Percentiles rank a stretch among this genome's conserved stretches.
Evolutionary conservation across 2,329 filamentous ascomycete genomes (phyloP).

Genomic region (Claviceps pazoutovae): DNA sequence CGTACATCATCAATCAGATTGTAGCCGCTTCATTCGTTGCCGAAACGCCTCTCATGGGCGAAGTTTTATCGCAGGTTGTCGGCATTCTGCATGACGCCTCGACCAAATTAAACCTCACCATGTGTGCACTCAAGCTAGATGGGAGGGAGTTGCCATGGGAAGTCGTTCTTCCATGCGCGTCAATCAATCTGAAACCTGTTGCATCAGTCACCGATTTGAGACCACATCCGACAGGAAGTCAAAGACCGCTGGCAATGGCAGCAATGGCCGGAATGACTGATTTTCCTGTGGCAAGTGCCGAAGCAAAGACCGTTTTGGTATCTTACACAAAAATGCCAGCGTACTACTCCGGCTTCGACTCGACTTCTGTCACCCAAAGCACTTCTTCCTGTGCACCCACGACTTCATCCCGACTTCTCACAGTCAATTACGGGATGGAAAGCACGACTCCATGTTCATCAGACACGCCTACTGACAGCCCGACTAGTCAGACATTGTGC

Average conservation of each 20-base stretch:
- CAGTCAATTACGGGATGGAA: not conserved
- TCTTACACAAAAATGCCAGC: not conserved
- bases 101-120: constrained; percentile 6
- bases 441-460: not conserved
- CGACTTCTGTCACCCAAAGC: not conserved
- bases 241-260: not conserved
- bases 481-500: not conserved
- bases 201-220: constrained; percentile 3
- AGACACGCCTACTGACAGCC: not conserved
- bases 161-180: constrained; percentile 9
- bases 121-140: constrained; percentile 10
- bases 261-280: not conserved
- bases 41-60: constrained; percentile 6
- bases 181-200: not conserved
- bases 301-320: not conserved
- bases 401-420: not conserved
- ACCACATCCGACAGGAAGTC: not conserved
- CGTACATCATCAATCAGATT: constrained; percentile 11
- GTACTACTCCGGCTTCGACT: not conserved
- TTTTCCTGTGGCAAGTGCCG: not conserved
- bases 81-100: constrained; percentile 10
- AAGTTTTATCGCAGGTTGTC: constrained; percentile 11
- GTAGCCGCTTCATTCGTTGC: constrained; percentile 3
- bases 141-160: constrained; percentile 5
- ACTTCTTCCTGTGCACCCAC: not conserved